A percentile compares a stretch with the other conserved stretches of the same genome.
Conservation (phyloP, 805 yeast genomes). For the Wickerhamomyces queroliae region DNA sequence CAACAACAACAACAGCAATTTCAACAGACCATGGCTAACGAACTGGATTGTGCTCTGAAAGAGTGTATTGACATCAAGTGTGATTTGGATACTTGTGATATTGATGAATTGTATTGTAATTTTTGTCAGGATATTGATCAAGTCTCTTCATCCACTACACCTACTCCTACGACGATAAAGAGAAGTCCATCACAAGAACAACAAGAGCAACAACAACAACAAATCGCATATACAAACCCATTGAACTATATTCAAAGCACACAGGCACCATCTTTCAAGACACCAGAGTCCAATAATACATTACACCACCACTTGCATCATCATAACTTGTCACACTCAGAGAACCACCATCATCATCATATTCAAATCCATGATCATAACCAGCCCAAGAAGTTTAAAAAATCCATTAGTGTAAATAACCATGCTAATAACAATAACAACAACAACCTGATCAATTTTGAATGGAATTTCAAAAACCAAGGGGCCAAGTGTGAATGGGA, state of each 20-base stretch:
- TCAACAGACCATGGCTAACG: slow-evolving; percentile 1
- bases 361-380: slow-evolving; percentile 32
- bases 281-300: slow-evolving; percentile 4
- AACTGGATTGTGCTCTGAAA: slow-evolving; percentile 13
- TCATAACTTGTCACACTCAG: slow-evolving; percentile 11
- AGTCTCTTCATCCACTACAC: not conserved
- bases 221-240: slow-evolving; percentile 5
- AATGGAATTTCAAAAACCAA: slow-evolving; percentile 28
- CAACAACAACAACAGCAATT: not conserved
- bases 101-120: slow-evolving; percentile 28
- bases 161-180: not conserved
- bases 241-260: slow-evolving; percentile 14
- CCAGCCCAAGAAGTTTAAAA: slow-evolving; percentile 10
- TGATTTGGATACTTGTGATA: slow-evolving; percentile 23
- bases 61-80: slow-evolving; percentile 22
- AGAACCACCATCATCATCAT: slow-evolving; percentile 33
- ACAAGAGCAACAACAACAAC: slow-evolving; percentile 6
- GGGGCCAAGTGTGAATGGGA: slow-evolving; percentile 65
- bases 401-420: not conserved
- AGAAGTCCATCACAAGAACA: slow-evolving; percentile 7
- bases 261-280: not conserved
- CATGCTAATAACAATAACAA: not conserved
- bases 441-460: slow-evolving; percentile 15
- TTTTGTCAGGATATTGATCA: slow-evolving; percentile 20
- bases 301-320: slow-evolving; percentile 16